Base-by-base conservation (phyloP, 495 filamentous ascomycete species). In the Aspergillus conjunctus region DNA sequence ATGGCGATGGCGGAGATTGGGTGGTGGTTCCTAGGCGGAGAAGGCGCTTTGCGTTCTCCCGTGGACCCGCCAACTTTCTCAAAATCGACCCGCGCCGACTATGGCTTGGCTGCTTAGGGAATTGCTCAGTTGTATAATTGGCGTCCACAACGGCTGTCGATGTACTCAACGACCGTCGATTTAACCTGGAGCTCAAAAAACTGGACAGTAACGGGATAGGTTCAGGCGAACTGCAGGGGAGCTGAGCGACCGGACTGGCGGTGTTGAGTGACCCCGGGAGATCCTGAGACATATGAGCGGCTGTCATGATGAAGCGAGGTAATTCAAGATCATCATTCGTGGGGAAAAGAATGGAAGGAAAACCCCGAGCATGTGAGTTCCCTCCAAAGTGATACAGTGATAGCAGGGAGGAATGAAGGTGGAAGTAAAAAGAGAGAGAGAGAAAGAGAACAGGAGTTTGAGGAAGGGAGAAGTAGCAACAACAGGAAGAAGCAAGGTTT, bases 31-130 rank as follows among this genome's bases (percentile, higher is more conserved):
- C 73, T 60, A 79, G 62, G 67, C 78, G 78, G 70, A 83, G 73
- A 66, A 81, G 67, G 54, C 78, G 78, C 73, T 78, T 78, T 63
- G 78, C 77, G 73, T 77, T 79, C 60, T 81, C 79, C 56, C 77
- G 76, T 67, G 79, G 75, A 26, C 74, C 71, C 67, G 76, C 77
- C 73, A 81, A 69, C 67, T 77, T 81, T 69, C 58, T 69, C 44
- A 79, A 55, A 21, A 78, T 63, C 7, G 73, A 73, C 33, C 61
- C 64, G 56, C 74, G 68, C 39, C 70, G 73, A 64, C 48, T 59
- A 26, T 61, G 55, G 49, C 62, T 58, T 31, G 64, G 63, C 56
- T 69, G 30, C 31, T 60, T 72, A 20, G 74, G 61, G 30, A 68
- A 64, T 59, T 68, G 59, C 50, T 71, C 66, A 51, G 71, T 65